Base-by-base conservation (phyloP, 345 rosid genomes). In the Sisymbrium irio region DNA sequence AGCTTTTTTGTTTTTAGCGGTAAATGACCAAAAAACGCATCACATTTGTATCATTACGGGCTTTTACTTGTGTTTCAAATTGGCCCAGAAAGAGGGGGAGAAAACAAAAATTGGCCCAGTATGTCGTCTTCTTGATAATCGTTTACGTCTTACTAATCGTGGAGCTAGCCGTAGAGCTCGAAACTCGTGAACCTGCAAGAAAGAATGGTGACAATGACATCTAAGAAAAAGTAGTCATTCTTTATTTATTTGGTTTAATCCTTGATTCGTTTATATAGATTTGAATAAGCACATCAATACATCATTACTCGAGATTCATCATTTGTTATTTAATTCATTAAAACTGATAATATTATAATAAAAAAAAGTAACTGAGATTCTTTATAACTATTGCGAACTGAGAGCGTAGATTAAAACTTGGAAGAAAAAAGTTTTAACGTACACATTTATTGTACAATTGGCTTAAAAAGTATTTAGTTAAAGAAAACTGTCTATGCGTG, bases 401-500 rank as follows among this genome's bases (percentile, higher is more conserved):
- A 44, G 28, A 57, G 45, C 7, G n/a, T n/a, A n/a, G n/a, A 40
- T 4, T 22, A 10, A 6, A 51, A 20, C 7, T 2, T 28, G 15
- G 17, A 39, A 20, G 20, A 53, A 71, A 71, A n/a, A 32, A 17
- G n/a, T 14, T n/a, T 6, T 14, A 49, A 49, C 20, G 36, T 22
- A 49, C 14, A 37, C 9, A 50, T 59, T 47, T 67, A 41, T 22
- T 54, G 39, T 67, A 49, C 39, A 25, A 14, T 15, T 44, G 64
- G 9, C 35, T 41, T 22, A 67, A 47, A 70, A 70, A 70, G 19
- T 14, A 66, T 27, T 7, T 30, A 58, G 27, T 86, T 57, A 87
- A 32, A 90, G 82, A 63, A 89, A 81, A 63, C 86, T 80, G 35
- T 92, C 96, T 2, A 89, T 84, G 37, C 82, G 81, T 68, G 98